A percentile compares a stretch with the other conserved stretches of the same genome.
Conservation (phyloP, 805 yeast species). For the Ogataea paraovalis region DNA sequence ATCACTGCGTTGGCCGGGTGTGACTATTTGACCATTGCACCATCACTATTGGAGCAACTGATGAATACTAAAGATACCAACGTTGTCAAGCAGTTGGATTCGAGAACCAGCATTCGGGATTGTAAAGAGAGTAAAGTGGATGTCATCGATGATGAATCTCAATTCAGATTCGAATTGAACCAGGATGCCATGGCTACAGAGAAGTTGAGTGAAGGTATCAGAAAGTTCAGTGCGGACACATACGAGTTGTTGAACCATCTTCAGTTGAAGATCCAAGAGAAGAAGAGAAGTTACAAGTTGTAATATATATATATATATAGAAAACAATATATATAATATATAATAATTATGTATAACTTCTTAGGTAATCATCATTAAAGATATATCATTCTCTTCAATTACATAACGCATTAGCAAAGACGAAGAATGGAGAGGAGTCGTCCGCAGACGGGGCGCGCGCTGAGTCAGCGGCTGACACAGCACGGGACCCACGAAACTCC, state of each 20-base stretch:
- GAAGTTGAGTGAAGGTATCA: conserved; percentile 95
- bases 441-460: too few relatives aligned
- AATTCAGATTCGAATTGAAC: conserved; percentile 84
- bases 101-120: conserved; percentile 47
- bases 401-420: too few relatives aligned
- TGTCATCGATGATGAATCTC: conserved; percentile 77
- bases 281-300: conserved; percentile 8
- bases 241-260: conserved; percentile 10
- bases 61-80: conserved; percentile 60
- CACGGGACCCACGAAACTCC: too few relatives aligned
- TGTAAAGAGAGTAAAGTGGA: conserved; percentile 63
- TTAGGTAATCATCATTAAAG: too few relatives aligned
- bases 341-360: too few relatives aligned
- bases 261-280: conserved; percentile 9
- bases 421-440: too few relatives aligned
- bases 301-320: background rate
- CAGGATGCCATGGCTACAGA: conserved; percentile 98
- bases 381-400: too few relatives aligned
- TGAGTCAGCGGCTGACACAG: too few relatives aligned
- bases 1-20: conserved; percentile 95
- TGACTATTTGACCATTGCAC: conserved; percentile 93
- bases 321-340: too few relatives aligned
- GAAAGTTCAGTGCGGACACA: conserved; percentile 64
- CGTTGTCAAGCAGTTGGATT: conserved; percentile 77
- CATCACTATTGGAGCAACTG: conserved; percentile 83